Conservation (phyloP, 192 early-diverging fungal species). For the Gryganskiella cystojenkinii region DNA sequence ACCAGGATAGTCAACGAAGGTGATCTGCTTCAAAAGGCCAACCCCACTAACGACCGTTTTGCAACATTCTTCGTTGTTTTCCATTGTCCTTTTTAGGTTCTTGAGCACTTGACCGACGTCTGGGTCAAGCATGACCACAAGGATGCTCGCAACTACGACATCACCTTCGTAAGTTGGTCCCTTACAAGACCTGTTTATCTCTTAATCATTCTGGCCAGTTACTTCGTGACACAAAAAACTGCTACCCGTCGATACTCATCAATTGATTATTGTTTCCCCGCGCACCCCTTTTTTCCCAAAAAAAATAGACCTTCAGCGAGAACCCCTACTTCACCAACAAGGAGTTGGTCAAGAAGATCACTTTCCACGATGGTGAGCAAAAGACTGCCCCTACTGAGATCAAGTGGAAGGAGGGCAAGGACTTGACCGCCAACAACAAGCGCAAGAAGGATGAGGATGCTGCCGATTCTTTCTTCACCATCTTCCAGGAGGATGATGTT, state of each 20-base stretch:
- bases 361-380: slow-evolving; percentile 25
- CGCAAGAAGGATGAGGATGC: slow-evolving; percentile 55
- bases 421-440: slow-evolving; percentile 55
- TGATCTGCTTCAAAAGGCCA: no score
- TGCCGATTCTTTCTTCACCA: slow-evolving; percentile 40
- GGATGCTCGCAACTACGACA: slow-evolving; percentile 63
- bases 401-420: slow-evolving; percentile 70
- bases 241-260: no score
- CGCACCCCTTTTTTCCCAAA: no score
- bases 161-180: slow-evolving; percentile 54
- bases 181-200: no score
- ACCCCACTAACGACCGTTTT: no score
- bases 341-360: slow-evolving; percentile 65
- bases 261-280: no score
- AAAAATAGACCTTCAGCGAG: slow-evolving; percentile 59
- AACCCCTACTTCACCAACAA: slow-evolving; percentile 68
- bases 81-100: not conserved
- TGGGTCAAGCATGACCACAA: slow-evolving; percentile 46
- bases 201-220: no score
- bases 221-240: no score
- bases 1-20: no score
- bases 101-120: slow-evolving; percentile 47
- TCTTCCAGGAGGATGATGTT: slow-evolving; percentile 33
- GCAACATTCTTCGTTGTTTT: not conserved
- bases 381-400: slow-evolving; percentile 31